Percentiles rank a stretch among this genome's conserved stretches.
Conservation (phyloP, 148 eudicot genomes). For the Amaranthus palmeri region DNA sequence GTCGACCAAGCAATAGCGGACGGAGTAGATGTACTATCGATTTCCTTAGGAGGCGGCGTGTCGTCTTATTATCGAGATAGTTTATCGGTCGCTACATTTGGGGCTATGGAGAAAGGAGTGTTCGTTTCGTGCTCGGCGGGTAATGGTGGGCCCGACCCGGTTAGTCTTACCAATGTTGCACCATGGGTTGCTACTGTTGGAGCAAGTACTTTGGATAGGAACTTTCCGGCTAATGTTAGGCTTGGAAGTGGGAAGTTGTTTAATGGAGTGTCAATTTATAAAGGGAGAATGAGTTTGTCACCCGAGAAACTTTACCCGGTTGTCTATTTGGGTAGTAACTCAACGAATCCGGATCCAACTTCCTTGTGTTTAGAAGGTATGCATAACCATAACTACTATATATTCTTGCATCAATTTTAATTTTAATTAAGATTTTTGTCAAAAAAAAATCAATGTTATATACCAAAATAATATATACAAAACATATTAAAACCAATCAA, state of each 20-base stretch:
- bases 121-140: slow-evolving; percentile 89
- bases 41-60: slow-evolving; percentile 91
- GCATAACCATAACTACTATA: neutral
- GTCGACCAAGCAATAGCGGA: slow-evolving; percentile 75
- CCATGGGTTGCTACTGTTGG: slow-evolving; percentile 95
- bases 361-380: slow-evolving; percentile 82
- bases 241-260: slow-evolving; percentile 49
- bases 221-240: slow-evolving; percentile 62
- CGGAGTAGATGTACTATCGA: slow-evolving; percentile 75
- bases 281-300: slow-evolving; percentile 43
- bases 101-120: slow-evolving; percentile 87
- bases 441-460: too few species aligned
- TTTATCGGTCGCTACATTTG: slow-evolving; percentile 73
- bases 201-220: slow-evolving; percentile 91
- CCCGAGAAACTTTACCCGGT: slow-evolving; percentile 46
- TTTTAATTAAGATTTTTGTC: too few species aligned
- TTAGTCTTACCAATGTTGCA: slow-evolving; percentile 77
- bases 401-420: neutral
- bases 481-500: too few species aligned
- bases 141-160: slow-evolving; percentile 81
- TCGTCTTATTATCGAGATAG: slow-evolving; percentile 67
- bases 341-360: slow-evolving; percentile 48
- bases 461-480: too few species aligned
- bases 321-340: slow-evolving; percentile 59
- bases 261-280: slow-evolving; percentile 65